These are phyloP conservation scores for Pelargonium australe DNA, from an alignment of 441 rosid species.

Conservation along the genomic window DNA sequence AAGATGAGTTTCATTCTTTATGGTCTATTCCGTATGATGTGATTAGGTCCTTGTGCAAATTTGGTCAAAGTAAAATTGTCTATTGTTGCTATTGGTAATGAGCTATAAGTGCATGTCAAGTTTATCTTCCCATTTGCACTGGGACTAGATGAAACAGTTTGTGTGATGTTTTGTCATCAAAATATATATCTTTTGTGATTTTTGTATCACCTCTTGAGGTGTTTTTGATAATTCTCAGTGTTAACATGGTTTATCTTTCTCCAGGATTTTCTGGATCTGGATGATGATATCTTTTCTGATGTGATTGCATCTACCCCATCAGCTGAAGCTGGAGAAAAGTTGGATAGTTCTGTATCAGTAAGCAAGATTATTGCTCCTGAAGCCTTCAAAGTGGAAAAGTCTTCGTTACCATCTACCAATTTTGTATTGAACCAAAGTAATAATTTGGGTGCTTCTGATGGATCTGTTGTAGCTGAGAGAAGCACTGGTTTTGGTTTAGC, in stretches of 20 bases:
- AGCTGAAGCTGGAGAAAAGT: conserved; percentile 30
- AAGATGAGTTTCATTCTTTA: neutral
- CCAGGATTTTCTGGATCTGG: conserved; percentile 73
- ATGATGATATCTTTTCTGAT: conserved; percentile 43
- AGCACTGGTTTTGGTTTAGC: conserved; percentile 22
- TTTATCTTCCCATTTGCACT: neutral
- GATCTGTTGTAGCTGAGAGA: conserved; percentile 33
- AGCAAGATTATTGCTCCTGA: conserved; percentile 31
- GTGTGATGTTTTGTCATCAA: neutral
- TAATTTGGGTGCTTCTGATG: conserved; percentile 29
- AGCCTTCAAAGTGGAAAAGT: conserved; percentile 26
- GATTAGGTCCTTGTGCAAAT: neutral
- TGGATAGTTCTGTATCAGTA: conserved; percentile 22
- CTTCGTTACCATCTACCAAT: conserved; percentile 26
- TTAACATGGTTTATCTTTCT: conserved; percentile 4
- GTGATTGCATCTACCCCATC: conserved; percentile 25
- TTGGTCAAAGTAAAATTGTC: neutral
- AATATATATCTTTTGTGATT: neutral
- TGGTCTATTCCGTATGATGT: neutral
- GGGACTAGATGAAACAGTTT: neutral
- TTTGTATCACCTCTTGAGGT: neutral
- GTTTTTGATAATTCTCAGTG: neutral
- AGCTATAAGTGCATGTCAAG: neutral
- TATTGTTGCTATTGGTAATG: neutral
- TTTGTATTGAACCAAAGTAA: conserved; percentile 29